Evolutionary conservation across 345 rosid species (phyloP), one percentile per base, ranked within the genome.

Genomic region (Melaleuca alternifolia): DNA sequence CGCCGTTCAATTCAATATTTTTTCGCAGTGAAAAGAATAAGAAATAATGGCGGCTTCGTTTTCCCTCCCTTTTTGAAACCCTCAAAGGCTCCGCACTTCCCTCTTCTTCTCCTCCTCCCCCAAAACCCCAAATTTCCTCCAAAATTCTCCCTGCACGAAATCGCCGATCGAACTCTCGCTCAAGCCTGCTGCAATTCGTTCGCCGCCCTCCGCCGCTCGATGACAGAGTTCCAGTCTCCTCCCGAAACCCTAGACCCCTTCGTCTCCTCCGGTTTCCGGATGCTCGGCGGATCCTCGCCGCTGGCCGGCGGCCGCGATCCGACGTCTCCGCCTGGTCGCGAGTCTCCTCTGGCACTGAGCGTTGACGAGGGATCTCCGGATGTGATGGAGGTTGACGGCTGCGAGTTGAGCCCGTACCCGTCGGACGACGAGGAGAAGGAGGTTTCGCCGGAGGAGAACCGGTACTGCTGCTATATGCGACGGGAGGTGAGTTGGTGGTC

Each of bases 21-120:
- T 62, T 2, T 13, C 6, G 75, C 14, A 8, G 48, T 53, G 61
- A 5, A 83, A 53, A 37, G 30, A 21, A 6, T n/a, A 11, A 15
- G 54, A 50, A 46, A 50, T 83, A 21, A 62, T 30, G 86, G 82
- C 86, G 86, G 87, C 86, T 61, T 71, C 28, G 53, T 65, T 85
- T 85, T 75, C 87, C 87, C 87, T 85, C 87, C 87, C 54, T 57
- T 51, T 75, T 85, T 75, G 62, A 50, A 85, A 51, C 54, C 54
- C 87, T 77, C 84, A 50, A 50, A 75, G 44, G 1, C 16, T 7
- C n/a, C 18, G 13, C 54, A 28, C 71, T 56, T 54, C 33, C 54
- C 30, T 9, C 46, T 9, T 20, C 54, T 24, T 33, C 79, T 24
- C 6, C 14, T 16, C 77, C 7, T 26, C 11, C 52, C 52, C 86